These are phyloP conservation scores for Helminthosporium solani DNA, from an alignment of 2,329 filamentous ascomycete species.

Conservation along the genomic window DNA sequence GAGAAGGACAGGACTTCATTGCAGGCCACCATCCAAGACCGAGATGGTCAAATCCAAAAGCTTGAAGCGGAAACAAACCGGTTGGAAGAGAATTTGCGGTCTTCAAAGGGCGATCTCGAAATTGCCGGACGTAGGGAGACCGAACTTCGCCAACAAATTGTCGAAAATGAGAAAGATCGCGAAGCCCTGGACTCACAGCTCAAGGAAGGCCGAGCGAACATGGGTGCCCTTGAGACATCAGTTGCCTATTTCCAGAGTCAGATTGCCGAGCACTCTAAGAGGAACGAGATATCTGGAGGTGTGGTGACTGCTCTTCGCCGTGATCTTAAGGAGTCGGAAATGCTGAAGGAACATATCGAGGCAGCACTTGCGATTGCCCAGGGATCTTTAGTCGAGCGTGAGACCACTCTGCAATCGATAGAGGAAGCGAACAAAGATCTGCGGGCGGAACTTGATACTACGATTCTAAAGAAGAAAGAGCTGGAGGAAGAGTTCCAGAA, in stretches of 20 bases:
- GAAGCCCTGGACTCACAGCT: constrained; percentile 19
- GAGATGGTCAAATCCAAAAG: constrained; percentile 19
- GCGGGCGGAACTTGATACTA: constrained; percentile 23
- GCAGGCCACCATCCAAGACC: constrained; percentile 19
- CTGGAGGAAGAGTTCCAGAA: constrained; percentile 22
- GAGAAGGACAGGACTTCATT: constrained; percentile 26
- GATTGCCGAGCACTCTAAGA: constrained; percentile 20
- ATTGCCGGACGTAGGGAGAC: constrained; percentile 22
- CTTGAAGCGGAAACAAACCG: constrained; percentile 22
- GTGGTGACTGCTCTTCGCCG: constrained; percentile 27
- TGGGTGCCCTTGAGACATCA: constrained; percentile 25
- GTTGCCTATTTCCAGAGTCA: constrained; percentile 23
- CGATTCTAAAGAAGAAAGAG: constrained; percentile 16
- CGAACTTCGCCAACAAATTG: constrained; percentile 23
- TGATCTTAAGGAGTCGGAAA: constrained; percentile 24
- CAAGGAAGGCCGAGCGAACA: constrained; percentile 22
- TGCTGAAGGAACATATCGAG: constrained; percentile 22
- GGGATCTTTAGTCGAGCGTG: constrained; percentile 19
- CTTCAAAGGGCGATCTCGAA: constrained; percentile 21
- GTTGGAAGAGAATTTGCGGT: constrained; percentile 23
- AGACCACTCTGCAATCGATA: constrained; percentile 15
- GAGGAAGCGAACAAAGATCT: constrained; percentile 18
- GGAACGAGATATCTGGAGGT: constrained; percentile 22
- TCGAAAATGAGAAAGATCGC: constrained; percentile 21
- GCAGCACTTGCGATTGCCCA: constrained; percentile 20